These are phyloP conservation scores for Calycina herbarum DNA, from an alignment of 2,329 filamentous ascomycete species.

Conservation along the genomic window DNA sequence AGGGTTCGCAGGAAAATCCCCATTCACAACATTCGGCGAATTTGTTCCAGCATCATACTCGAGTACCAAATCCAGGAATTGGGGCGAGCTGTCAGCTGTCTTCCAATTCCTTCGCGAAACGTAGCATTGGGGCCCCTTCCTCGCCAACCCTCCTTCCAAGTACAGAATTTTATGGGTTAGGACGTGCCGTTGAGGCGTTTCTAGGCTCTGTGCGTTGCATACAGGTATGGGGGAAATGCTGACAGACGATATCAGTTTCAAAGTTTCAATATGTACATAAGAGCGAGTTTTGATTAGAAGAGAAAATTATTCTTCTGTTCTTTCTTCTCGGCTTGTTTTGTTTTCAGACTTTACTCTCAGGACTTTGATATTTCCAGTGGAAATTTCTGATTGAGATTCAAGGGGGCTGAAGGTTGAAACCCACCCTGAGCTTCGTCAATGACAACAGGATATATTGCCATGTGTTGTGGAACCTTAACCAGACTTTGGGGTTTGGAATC, in stretches of 20 bases:
- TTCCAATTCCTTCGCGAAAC: background rate
- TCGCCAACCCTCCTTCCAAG: background rate
- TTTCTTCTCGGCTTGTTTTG: background rate
- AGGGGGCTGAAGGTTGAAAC: too few relatives aligned
- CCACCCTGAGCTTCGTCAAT: background rate
- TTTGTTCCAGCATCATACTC: background rate
- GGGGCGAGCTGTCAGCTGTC: conserved; percentile 4
- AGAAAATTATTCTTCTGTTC: background rate
- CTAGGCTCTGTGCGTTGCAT: conserved; percentile 2
- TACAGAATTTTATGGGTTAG: background rate
- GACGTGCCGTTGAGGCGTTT: conserved; percentile 1
- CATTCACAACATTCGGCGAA: conserved; percentile 2
- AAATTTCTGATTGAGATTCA: background rate
- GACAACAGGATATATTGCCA: background rate
- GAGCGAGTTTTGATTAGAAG: background rate
- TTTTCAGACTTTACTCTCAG: background rate
- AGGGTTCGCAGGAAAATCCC: background rate
- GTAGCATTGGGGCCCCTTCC: background rate
- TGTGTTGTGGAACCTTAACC: background rate
- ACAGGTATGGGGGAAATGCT: background rate
- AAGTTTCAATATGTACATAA: background rate
- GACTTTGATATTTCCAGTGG: background rate
- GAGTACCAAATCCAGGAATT: background rate
- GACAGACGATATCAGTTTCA: background rate
- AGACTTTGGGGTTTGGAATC: background rate